phyloP scores from a whole-genome alignment of 1,139 yeast species.

The Scheffersomyces insectosa region DNA sequence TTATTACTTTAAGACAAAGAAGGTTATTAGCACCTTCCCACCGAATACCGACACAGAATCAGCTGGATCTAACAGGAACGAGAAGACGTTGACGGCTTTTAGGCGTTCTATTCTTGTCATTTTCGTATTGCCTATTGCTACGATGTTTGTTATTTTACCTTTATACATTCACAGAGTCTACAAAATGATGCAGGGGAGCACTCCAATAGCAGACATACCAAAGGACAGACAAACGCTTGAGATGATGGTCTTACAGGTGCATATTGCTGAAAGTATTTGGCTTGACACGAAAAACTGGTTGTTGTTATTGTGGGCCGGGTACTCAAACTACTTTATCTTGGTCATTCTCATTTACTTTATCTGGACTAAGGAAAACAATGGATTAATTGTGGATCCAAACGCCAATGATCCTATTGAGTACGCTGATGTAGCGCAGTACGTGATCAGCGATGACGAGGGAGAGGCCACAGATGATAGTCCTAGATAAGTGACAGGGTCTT shows the following conservation, averaged over 20 bases:
- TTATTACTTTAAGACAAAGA: slow-evolving; percentile 31
- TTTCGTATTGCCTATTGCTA: slow-evolving; percentile 29
- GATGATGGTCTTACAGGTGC: not conserved
- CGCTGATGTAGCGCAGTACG: slow-evolving; percentile 20
- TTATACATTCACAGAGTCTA: slow-evolving; percentile 3
- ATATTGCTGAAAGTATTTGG: not conserved
- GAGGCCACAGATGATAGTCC: not conserved
- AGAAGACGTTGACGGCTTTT: slow-evolving; percentile 25
- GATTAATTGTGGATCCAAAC: slow-evolving; percentile 27
- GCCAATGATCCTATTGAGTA: slow-evolving; percentile 18
- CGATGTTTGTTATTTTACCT: slow-evolving; percentile 8
- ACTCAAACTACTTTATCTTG: slow-evolving; percentile 17
- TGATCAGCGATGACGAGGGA: slow-evolving; percentile 22
- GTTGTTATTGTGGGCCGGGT: slow-evolving; percentile 14
- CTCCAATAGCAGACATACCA: not conserved
- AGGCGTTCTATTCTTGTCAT: slow-evolving; percentile 29
- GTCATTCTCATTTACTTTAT: slow-evolving; percentile 28
- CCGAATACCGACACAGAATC: slow-evolving; percentile 22
- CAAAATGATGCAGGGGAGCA: not conserved
- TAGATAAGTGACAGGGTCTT: not conserved
- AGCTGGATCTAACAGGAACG: slow-evolving; percentile 21
- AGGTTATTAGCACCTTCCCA: slow-evolving; percentile 31
- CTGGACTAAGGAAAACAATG: slow-evolving; percentile 39
- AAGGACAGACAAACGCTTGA: not conserved
- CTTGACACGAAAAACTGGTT: not conserved